Conservation (phyloP, 169 alveolate genomes). For the Besnoitia besnoiti region DNA sequence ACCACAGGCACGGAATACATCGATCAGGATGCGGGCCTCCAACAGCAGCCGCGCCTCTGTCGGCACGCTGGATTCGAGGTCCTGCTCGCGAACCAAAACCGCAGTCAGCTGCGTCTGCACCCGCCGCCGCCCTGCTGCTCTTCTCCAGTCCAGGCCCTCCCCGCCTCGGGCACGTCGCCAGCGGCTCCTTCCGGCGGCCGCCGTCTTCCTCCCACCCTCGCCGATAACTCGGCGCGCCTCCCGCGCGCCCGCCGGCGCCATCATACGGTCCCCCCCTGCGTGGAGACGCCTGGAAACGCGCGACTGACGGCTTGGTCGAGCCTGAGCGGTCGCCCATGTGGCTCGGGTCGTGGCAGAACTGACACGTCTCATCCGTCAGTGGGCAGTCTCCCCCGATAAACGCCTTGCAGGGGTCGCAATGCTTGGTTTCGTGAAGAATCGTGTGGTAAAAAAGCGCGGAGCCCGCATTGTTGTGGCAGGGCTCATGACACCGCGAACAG, state of each 20-base stretch:
- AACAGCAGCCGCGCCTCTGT: neutral
- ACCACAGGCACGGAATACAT: conserved; percentile 8
- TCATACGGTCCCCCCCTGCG: neutral
- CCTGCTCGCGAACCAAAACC: neutral
- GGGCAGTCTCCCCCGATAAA: neutral
- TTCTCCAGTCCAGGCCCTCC: neutral
- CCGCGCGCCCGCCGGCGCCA: neutral
- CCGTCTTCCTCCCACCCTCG: neutral
- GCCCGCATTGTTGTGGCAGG: neutral
- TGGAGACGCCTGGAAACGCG: neutral
- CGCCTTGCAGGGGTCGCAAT: neutral
- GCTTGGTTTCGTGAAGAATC: neutral
- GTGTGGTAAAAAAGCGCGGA: neutral
- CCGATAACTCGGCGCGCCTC: neutral
- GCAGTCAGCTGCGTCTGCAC: neutral
- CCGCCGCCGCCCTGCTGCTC: neutral
- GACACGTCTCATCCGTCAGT: neutral
- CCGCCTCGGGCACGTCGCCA: neutral
- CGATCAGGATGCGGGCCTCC: neutral
- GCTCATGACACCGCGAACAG: conserved; percentile 14
- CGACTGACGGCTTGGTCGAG: neutral
- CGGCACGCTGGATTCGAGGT: neutral
- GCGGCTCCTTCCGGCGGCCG: neutral
- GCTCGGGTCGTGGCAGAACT: neutral
- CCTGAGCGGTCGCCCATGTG: neutral